Percentiles rank a stretch among this genome's conserved stretches.
These are phyloP conservation scores for Vigna angularis DNA, from an alignment of 306 rosid genomes.

Conservation along the genomic window DNA sequence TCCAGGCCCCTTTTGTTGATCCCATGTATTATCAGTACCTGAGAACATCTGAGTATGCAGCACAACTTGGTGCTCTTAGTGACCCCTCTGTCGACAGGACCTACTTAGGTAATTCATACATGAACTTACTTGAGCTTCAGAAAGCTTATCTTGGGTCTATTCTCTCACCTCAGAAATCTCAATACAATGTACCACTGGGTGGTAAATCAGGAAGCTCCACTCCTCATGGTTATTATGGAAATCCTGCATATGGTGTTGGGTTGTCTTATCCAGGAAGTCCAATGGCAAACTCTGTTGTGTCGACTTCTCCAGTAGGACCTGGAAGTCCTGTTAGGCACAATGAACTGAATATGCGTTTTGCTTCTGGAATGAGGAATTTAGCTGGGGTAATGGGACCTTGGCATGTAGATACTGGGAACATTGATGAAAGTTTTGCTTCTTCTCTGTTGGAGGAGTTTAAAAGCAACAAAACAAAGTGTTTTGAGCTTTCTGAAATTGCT, in stretches of 20 bases:
- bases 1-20: conserved; percentile 84
- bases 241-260: conserved; percentile 76
- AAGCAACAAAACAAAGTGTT: conserved; percentile 85
- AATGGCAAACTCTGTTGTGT: conserved; percentile 65
- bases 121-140: conserved; percentile 83
- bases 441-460: conserved; percentile 90
- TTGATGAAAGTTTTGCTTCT: conserved; percentile 79
- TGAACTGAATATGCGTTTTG: conserved; percentile 76
- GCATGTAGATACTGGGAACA: conserved; percentile 76
- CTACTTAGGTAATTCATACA: conserved; percentile 76
- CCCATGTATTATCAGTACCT: conserved; percentile 86
- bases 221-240: conserved; percentile 84
- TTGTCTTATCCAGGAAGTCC: conserved; percentile 94
- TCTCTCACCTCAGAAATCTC: conserved; percentile 85
- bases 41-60: conserved; percentile 85
- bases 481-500: conserved; percentile 83
- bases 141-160: conserved; percentile 82
- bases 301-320: conserved; percentile 85
- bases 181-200: conserved; percentile 66
- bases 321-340: conserved; percentile 91
- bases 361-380: conserved; percentile 87
- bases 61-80: conserved; percentile 80
- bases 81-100: conserved; percentile 76
- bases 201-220: conserved; percentile 76
- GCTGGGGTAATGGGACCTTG: conserved; percentile 85